These are phyloP conservation scores for Rhizophora apiculata DNA, from an alignment of 345 rosid genomes.

Conservation along the genomic window DNA sequence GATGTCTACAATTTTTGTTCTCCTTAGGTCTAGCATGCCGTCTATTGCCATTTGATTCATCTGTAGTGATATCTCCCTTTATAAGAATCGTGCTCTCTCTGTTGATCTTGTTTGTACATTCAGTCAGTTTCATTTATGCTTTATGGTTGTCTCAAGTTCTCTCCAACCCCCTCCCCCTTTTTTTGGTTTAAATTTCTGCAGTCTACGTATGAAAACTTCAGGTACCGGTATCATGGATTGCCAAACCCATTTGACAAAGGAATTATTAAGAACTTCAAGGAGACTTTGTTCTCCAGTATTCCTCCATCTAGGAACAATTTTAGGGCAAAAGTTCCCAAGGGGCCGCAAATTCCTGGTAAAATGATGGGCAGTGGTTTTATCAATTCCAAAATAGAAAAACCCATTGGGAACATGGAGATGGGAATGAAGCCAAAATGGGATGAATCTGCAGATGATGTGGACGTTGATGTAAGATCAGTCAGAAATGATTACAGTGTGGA, in stretches of 20 bases:
- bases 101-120: not conserved
- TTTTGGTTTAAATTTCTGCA: conserved; percentile 28
- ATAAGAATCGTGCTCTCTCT: not conserved
- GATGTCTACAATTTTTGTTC: not conserved
- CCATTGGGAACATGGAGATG: conserved; percentile 47
- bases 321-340: conserved; percentile 60
- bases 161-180: not conserved
- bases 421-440: conserved; percentile 71
- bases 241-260: conserved; percentile 81
- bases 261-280: conserved; percentile 58
- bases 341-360: conserved; percentile 48
- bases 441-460: conserved; percentile 23
- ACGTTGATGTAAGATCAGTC: conserved; percentile 11
- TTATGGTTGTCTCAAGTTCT: not conserved
- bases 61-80: not conserved
- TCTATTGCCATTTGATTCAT: conserved; percentile 4
- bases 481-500: conserved; percentile 27
- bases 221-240: conserved; percentile 60
- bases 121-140: too few species aligned
- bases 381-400: conserved; percentile 50
- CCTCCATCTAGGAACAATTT: conserved; percentile 70
- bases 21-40: not conserved
- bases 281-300: conserved; percentile 62
- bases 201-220: conserved; percentile 93
- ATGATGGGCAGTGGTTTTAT: conserved; percentile 31